Evolutionary conservation across 352 stramenopile genomes (phyloP).

Genomic region (Phytophthora sansomeana): DNA sequence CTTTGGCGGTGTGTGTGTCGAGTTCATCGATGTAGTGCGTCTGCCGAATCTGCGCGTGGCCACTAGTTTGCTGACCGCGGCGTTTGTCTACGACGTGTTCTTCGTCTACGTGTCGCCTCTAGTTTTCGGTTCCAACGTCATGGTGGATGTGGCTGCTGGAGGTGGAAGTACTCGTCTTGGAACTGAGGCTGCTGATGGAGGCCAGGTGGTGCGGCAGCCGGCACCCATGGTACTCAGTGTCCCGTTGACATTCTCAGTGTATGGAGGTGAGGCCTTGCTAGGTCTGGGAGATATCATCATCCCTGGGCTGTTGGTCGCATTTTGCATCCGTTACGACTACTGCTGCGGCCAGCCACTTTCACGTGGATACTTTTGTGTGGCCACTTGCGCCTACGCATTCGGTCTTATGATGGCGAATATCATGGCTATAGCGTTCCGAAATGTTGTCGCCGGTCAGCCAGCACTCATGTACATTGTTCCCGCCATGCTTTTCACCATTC

Average conservation of each 20-base stretch:
- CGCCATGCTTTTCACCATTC: conserved; percentile 79
- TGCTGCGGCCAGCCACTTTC: conserved; percentile 61
- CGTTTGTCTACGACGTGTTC: conserved; percentile 95
- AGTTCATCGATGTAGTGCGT: conserved; percentile 90
- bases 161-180: conserved; percentile 40
- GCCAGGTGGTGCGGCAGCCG: conserved; percentile 14
- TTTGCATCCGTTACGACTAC: conserved; percentile 93
- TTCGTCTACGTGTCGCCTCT: conserved; percentile 94
- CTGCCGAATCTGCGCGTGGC: conserved; percentile 81
- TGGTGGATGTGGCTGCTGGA: conserved; percentile 92
- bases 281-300: conserved; percentile 95
- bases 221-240: conserved; percentile 85
- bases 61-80: conserved; percentile 80
- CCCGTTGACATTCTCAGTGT: conserved; percentile 89
- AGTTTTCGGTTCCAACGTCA: conserved; percentile 87
- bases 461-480: conserved; percentile 97
- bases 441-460: conserved; percentile 90
- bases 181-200: conserved; percentile 9
- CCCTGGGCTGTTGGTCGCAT: conserved; percentile 92
- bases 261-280: conserved; percentile 90
- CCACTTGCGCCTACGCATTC: conserved; percentile 83
- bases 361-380: conserved; percentile 79
- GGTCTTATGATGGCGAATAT: conserved; percentile 93
- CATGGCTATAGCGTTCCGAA: conserved; percentile 91
- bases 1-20: conserved; percentile 88